These are phyloP conservation scores for Saxophila tyrrhenica DNA, from an alignment of 495 filamentous ascomycete genomes.

Conservation along the genomic window DNA sequence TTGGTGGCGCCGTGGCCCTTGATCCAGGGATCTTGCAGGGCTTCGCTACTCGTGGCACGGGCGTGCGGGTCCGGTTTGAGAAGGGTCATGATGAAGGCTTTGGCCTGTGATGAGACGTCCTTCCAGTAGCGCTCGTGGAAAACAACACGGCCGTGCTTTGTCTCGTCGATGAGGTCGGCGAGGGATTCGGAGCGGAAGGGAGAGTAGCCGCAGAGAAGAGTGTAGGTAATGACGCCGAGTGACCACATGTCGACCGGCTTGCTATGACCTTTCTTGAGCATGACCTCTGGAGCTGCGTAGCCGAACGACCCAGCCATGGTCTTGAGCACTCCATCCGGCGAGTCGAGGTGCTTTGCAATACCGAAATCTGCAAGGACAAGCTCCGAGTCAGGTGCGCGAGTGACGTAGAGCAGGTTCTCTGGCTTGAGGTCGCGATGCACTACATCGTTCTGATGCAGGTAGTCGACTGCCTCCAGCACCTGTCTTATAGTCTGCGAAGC, in stretches of 20 bases:
- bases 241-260: conserved; percentile 99
- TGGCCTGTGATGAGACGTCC: conserved; percentile 91
- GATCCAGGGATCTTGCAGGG: conserved; percentile 80
- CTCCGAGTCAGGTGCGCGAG: conserved; percentile 59
- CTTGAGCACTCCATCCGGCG: conserved; percentile 76
- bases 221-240: conserved; percentile 96
- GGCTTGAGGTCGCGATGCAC: conserved; percentile 98
- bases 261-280: conserved; percentile 94
- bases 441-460: conserved; percentile 88
- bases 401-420: conserved; percentile 93
- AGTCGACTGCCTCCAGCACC: conserved; percentile 88
- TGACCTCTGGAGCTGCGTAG: conserved; percentile 95
- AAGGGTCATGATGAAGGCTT: conserved; percentile 79
- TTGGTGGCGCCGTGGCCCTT: conserved; percentile 81
- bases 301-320: conserved; percentile 99
- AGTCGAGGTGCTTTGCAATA: conserved; percentile 97
- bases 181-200: conserved; percentile 94
- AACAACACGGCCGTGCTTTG: conserved; percentile 72
- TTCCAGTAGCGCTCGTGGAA: conserved; percentile 99
- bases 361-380: conserved; percentile 95
- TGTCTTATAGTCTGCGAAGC: conserved; percentile 93
- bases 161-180: conserved; percentile 90
- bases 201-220: conserved; percentile 96
- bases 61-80: conserved; percentile 69
- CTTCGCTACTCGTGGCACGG: conserved; percentile 69